Percentiles rank a stretch among this genome's conserved stretches.
Evolutionary conservation across 257 asterid genomes (phyloP).

Genomic region (Thymus quinquecostatus): DNA sequence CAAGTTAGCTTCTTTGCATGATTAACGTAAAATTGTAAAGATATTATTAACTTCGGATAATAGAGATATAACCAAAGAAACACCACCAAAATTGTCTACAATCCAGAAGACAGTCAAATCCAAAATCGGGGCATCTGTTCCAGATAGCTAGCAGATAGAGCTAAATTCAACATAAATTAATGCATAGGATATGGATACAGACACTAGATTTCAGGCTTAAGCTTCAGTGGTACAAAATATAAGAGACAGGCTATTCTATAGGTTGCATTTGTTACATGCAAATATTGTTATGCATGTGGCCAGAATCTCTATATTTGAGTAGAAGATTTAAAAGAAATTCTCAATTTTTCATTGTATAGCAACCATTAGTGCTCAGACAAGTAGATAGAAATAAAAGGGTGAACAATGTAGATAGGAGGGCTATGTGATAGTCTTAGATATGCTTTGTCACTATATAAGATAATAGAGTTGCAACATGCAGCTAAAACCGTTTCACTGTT

Average conservation of each 20-base stretch:
- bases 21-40: conserved; percentile 10
- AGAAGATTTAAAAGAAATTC: background rate
- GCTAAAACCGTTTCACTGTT: background rate
- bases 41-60: conserved; percentile 23
- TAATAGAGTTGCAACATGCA: background rate
- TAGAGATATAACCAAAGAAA: background rate
- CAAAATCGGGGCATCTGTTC: background rate
- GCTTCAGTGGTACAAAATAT: background rate
- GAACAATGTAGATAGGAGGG: background rate
- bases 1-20: conserved; percentile 25
- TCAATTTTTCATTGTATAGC: background rate
- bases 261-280: conserved; percentile 9
- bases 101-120: background rate
- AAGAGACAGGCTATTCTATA: background rate
- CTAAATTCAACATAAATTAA: conserved; percentile 2
- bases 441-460: background rate
- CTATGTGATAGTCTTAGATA: background rate
- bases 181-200: conserved; percentile 19
- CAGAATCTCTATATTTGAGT: conserved; percentile 11
- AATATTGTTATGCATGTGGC: background rate
- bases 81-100: conserved; percentile 11
- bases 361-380: background rate
- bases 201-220: conserved; percentile 5
- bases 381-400: background rate
- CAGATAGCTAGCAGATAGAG: conserved; percentile 7